Base-by-base conservation (phyloP, 202 grass and related monocot genomes). In the Elaeis oleifera region DNA sequence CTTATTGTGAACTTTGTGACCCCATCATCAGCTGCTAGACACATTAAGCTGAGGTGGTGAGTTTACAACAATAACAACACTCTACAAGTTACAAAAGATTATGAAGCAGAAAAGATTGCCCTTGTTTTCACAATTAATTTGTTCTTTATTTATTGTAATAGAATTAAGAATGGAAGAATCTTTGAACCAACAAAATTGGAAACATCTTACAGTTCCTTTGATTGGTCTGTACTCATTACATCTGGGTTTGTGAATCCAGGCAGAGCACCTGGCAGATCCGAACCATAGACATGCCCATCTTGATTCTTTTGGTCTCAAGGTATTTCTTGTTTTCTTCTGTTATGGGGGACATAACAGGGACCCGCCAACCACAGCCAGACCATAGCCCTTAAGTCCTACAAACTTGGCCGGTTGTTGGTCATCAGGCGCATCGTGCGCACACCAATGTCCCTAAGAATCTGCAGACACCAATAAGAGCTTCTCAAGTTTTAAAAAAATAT, bases 371-470 rank as follows among this genome's bases (percentile, higher is more conserved):
- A 92, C 82, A 21, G 94, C 94, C 60, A 97, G 88, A 3, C 94
- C 94, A 51, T 92, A 92, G 18, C 94, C 85, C 57, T 92, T 97
- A 31, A 97, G 83, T 50, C 94, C 94, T 2, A 97, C 59, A 68
- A 97, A 92, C 65, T 97, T 97, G 53, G 92, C 88, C 2, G 84
- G 49, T 97, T 97, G 61, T 97, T 97, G 15, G 94, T 92, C 94
- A 92, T 97, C 36, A 97, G 72, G 52, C 82, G 76, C 88, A 97
- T 97, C 64, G 94, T 97, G 27, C 74, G 76, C 57, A 97, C 84
- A 19, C 94, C 84, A 23, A 91, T 77, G 75, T 92, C 88, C 51
- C 92, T 57, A 0, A 92, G 77, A 49, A 97, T 91, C 92, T 96
- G 75, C 17, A 44, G 36, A 9, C 36, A 44, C 36, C 8, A 14